These are phyloP conservation scores for Hortiboletus campestris DNA, from an alignment of 768 basidiomycete genomes.

Conservation along the genomic window DNA sequence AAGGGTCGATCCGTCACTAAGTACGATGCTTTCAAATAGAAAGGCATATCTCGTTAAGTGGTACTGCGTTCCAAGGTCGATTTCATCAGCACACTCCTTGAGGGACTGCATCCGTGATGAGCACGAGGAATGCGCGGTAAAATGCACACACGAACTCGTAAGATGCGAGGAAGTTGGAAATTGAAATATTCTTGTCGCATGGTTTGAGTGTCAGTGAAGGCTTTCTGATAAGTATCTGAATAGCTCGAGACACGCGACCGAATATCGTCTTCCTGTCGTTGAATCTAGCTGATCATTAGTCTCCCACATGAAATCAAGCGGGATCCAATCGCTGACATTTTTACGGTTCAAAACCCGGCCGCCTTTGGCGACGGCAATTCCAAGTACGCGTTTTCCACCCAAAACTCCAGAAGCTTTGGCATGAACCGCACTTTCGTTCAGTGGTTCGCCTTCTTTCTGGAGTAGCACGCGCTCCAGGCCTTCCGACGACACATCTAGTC, in stretches of 20 bases:
- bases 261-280: constrained; percentile 93
- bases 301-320: constrained; percentile 3
- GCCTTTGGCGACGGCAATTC: constrained; percentile 90
- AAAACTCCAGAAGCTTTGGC: constrained; percentile 53
- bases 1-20: constrained; percentile 85
- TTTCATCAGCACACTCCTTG: constrained; percentile 94
- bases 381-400: constrained; percentile 78
- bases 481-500: constrained; percentile 87
- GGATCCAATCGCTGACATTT: constrained; percentile 50
- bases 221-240: constrained; percentile 88
- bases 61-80: constrained; percentile 97
- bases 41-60: constrained; percentile 94
- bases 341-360: constrained; percentile 88
- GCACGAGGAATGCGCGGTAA: not conserved
- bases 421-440: constrained; percentile 77
- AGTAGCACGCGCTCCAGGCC: constrained; percentile 90
- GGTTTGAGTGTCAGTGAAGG: constrained; percentile 83
- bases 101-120: constrained; percentile 53
- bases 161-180: constrained; percentile 89
- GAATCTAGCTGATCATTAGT: constrained; percentile 50
- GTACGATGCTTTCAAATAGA: constrained; percentile 85
- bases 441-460: constrained; percentile 92
- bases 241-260: constrained; percentile 79
- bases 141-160: constrained; percentile 63
- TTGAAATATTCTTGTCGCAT: constrained; percentile 98